Base-by-base conservation (phyloP, 805 yeast species). In the Myxozyma sirexii region DNA sequence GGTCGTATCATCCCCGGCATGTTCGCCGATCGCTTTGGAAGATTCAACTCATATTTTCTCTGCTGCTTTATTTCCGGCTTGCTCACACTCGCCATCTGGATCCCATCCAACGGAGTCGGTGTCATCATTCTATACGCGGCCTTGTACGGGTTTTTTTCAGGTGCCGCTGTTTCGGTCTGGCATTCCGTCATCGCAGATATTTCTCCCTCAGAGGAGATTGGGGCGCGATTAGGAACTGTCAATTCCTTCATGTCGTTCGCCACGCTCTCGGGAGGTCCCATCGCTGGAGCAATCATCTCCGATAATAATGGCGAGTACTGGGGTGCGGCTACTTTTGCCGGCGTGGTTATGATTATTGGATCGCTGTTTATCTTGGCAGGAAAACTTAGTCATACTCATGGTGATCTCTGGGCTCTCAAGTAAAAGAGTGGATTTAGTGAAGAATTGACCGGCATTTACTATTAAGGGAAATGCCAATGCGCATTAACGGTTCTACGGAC, bases 171-270 rank as follows among this genome's bases (percentile, higher is more conserved):
- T n/a, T 68, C 74, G 10, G 59, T 73, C 6, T 70, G 71, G 26
- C 75, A 74, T 1, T 67, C 73, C 1, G 59, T 71, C 19, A 61
- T 72, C 1, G 73, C 75, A 1, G 60, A 62, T 19, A 71, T 73
- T 7, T 58, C 68, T 0, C 68, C 72, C 39, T 43, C 69, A 33
- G 56, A 63, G 13, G 57, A 68, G 27, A 59, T 70, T 23, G 75
- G 75, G 6, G 66, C 68, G 3, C 60, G 74, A 12, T 87, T 89
- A 88, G 88, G 88, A 2, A 58, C 83, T 42, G 80, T 89, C 0
- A 76, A 87, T 41, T 75, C 80, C 6, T 67, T 79, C 12, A 84
- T 86, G 47, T 79, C 91, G 0, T 78, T 81, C 66, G 84, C 81
- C 1, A 56, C 65, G 21, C 64, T 72, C 15, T 49, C 68, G 0